These are phyloP conservation scores for Cladosporium oxysporum DNA, from an alignment of 2,329 filamentous ascomycete genomes.

Conservation along the genomic window DNA sequence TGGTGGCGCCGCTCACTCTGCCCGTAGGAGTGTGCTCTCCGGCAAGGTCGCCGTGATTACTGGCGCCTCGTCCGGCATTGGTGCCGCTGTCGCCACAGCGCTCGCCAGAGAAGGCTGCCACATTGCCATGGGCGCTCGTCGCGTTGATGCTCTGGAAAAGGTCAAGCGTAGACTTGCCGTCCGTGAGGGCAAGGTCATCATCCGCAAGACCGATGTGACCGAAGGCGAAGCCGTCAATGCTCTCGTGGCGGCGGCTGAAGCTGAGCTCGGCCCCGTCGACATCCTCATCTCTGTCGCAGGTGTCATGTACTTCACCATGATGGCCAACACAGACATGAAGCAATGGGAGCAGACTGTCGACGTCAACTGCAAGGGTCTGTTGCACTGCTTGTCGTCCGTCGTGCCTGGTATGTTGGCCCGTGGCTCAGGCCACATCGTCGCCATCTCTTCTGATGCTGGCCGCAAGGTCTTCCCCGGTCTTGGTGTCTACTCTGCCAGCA, in stretches of 20 bases:
- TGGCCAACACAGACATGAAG: slow-evolving; percentile 71
- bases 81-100: slow-evolving; percentile 69
- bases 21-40: slow-evolving; percentile 60
- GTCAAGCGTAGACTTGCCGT: slow-evolving; percentile 63
- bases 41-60: slow-evolving; percentile 76
- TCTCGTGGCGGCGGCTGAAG: slow-evolving; percentile 60
- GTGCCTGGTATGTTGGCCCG: slow-evolving; percentile 72
- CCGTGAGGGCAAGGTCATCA: slow-evolving; percentile 65
- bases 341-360: slow-evolving; percentile 83
- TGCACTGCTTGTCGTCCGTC: slow-evolving; percentile 69
- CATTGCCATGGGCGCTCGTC: slow-evolving; percentile 71
- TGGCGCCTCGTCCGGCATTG: slow-evolving; percentile 77
- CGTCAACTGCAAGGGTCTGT: slow-evolving; percentile 81
- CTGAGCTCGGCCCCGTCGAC: slow-evolving; percentile 70
- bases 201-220: slow-evolving; percentile 72
- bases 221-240: slow-evolving; percentile 65
- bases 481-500: slow-evolving; percentile 79
- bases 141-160: slow-evolving; percentile 66
- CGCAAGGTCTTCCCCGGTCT: slow-evolving; percentile 80
- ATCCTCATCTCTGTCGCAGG: slow-evolving; percentile 79
- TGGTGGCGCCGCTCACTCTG: slow-evolving; percentile 47
- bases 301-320: slow-evolving; percentile 89
- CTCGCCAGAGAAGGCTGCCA: slow-evolving; percentile 71
- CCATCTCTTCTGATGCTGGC: slow-evolving; percentile 79
- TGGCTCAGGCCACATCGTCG: slow-evolving; percentile 71